These are phyloP conservation scores for Penicillium digitatum DNA, from an alignment of 2,329 filamentous ascomycete species.

Conservation along the genomic window DNA sequence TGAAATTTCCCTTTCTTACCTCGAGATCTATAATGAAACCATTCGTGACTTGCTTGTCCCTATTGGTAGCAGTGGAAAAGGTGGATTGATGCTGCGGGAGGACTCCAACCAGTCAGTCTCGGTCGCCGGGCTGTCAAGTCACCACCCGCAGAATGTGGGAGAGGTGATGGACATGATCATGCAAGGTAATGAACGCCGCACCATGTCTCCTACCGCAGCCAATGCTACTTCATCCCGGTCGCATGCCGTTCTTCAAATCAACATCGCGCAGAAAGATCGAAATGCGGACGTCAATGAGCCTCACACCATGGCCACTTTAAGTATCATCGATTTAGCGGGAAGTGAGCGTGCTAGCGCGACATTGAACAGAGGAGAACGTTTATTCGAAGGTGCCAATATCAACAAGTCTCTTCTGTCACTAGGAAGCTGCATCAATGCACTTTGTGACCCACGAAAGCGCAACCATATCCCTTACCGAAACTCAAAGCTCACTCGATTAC, in stretches of 20 bases:
- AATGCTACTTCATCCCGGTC: conserved; percentile 97
- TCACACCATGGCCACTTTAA: conserved; percentile 95
- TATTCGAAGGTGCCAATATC: conserved; percentile 96
- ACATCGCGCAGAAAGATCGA: conserved; percentile 87
- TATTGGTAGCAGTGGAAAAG: conserved; percentile 74
- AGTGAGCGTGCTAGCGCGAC: conserved; percentile 95
- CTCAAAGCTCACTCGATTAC: conserved; percentile 88
- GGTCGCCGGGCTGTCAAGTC: conserved; percentile 84
- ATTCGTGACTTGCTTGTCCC: conserved; percentile 93
- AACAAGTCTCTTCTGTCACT: conserved; percentile 95
- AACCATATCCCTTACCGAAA: conserved; percentile 97
- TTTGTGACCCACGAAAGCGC: conserved; percentile 85
- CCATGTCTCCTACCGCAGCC: conserved; percentile 92
- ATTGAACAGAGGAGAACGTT: conserved; percentile 87
- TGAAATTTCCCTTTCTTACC: conserved; percentile 86
- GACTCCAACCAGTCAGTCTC: conserved; percentile 91
- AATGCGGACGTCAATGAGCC: conserved; percentile 91
- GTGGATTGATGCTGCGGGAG: conserved; percentile 85
- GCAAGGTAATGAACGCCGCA: conserved; percentile 86
- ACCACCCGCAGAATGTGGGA: conserved; percentile 83
- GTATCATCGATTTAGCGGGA: conserved; percentile 95
- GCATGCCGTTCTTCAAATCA: conserved; percentile 95
- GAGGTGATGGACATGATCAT: conserved; percentile 99
- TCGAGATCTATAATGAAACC: conserved; percentile 99
- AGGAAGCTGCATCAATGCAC: conserved; percentile 95